A percentile compares a stretch with the other conserved stretches of the same genome.
Evolutionary conservation across 2,329 filamentous ascomycete genomes (phyloP).

Genomic region (Tolypocladium ovalisporum): DNA sequence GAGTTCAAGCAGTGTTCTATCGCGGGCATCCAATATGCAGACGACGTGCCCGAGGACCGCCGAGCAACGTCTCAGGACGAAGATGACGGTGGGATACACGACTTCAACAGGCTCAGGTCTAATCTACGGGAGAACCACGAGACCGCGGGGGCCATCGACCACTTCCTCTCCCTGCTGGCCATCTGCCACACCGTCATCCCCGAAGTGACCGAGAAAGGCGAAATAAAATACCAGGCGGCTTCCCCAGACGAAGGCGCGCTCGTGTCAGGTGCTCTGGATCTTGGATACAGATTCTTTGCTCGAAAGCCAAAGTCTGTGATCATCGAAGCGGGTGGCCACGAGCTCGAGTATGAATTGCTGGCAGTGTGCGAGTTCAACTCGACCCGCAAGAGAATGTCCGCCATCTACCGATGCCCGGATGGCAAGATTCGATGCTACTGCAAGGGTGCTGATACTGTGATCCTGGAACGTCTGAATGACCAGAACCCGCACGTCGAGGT

Average conservation of each 20-base stretch:
- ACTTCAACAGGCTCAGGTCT: conserved; percentile 64
- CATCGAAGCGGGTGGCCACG: conserved; percentile 61
- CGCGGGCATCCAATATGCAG: conserved; percentile 85
- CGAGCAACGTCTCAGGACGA: conserved; percentile 73
- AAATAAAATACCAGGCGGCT: conserved; percentile 95
- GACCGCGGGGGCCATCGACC: conserved; percentile 46
- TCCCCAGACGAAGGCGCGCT: conserved; percentile 96
- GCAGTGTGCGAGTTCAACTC: conserved; percentile 99
- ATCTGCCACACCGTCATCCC: conserved; percentile 98
- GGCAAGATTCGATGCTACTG: conserved; percentile 89
- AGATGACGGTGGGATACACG: conserved; percentile 70
- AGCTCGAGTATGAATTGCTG: conserved; percentile 77
- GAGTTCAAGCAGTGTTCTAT: conserved; percentile 95
- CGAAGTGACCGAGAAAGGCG: conserved; percentile 67
- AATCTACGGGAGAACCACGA: conserved; percentile 51
- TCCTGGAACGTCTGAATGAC: conserved; percentile 76
- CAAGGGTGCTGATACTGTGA: conserved; percentile 96
- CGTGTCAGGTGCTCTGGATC: conserved; percentile 73
- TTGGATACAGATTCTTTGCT: conserved; percentile 86
- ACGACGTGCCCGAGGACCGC: conserved; percentile 84
- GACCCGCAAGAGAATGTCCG: conserved; percentile 85
- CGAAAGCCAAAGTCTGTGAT: conserved; percentile 83
- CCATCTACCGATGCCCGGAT: conserved; percentile 92
- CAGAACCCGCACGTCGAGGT: conserved; percentile 79
- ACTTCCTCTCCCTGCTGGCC: conserved; percentile 78